Conservation (phyloP, 495 filamentous ascomycete genomes). For the Jackrogersella minutella region DNA sequence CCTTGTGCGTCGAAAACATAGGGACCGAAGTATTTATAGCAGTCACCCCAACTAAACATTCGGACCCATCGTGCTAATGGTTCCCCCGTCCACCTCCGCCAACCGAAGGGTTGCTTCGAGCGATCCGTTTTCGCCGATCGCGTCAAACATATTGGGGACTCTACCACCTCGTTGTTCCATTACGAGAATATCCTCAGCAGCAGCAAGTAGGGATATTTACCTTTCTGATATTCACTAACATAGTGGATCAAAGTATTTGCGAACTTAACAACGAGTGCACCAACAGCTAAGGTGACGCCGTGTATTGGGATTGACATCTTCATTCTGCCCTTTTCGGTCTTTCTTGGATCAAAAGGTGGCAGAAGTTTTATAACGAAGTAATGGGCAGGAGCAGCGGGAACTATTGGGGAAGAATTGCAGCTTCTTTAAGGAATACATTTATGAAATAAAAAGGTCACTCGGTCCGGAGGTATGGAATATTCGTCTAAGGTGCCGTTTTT, state of each 20-base stretch:
- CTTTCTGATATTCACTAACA: conserved; percentile 54
- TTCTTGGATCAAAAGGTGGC: conserved; percentile 17
- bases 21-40: conserved; percentile 25
- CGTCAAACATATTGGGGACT: conserved; percentile 44
- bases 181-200: conserved; percentile 39
- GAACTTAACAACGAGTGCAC: conserved; percentile 52
- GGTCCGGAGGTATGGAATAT: conserved; percentile 50
- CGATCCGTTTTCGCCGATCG: conserved; percentile 39
- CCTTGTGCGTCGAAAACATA: conserved; percentile 41
- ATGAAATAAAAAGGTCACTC: conserved; percentile 52
- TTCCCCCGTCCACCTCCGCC: conserved; percentile 31
- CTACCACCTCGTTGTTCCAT: conserved; percentile 43
- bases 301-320: conserved; percentile 48
- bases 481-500: conserved; percentile 49
- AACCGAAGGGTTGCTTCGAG: conserved; percentile 40
- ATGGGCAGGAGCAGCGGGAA: conserved; percentile 52
- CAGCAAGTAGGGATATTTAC: conserved; percentile 39
- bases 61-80: conserved; percentile 35
- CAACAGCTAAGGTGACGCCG: conserved; percentile 51
- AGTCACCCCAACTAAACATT: conserved; percentile 29
- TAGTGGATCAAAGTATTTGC: conserved; percentile 49
- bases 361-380: conserved; percentile 47
- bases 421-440: conserved; percentile 54
- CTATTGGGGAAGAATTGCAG: conserved; percentile 49
- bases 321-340: conserved; percentile 16